phyloP scores from a whole-genome alignment of 192 early-diverging fungal species.

The Entrophospora sp. region DNA sequence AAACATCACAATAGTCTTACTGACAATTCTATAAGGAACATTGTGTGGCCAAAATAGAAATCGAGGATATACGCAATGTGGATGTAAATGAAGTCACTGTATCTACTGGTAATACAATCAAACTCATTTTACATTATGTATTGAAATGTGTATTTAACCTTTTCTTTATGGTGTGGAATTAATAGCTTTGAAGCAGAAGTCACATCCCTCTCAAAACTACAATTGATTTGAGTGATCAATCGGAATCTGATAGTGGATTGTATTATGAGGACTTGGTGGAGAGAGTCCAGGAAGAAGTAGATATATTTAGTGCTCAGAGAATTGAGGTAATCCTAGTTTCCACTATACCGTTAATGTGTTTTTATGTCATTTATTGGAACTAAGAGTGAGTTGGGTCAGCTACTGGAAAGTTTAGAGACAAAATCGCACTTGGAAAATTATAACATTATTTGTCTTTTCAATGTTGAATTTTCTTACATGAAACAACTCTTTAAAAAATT shows the following conservation, averaged over 20 bases:
- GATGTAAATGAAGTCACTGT: not conserved
- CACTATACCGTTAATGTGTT: too few species aligned
- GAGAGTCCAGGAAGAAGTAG: not conserved
- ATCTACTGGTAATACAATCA: not conserved
- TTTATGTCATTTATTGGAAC: not conserved
- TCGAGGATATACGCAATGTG: conserved; percentile 2
- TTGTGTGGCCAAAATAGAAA: not conserved
- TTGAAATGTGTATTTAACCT: not conserved
- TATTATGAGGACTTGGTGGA: not conserved
- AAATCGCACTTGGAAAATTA: not conserved
- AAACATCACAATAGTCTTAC: not conserved
- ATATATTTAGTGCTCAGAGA: not conserved
- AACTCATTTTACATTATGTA: not conserved
- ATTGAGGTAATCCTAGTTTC: not conserved
- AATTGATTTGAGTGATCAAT: not conserved
- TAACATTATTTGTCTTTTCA: conserved; percentile 9
- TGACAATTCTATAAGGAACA: conserved; percentile 17
- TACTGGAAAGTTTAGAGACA: not conserved
- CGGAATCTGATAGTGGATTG: not conserved
- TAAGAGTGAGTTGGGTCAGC: not conserved
- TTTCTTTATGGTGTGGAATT: not conserved
- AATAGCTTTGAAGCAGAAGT: not conserved
- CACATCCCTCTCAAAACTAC: not conserved
- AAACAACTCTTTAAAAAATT: conserved; percentile 1
- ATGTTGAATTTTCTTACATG: not conserved